Evolutionary conservation across 2,329 filamentous ascomycete genomes (phyloP).

Genomic region (Hymenoscyphus infarciens): DNA sequence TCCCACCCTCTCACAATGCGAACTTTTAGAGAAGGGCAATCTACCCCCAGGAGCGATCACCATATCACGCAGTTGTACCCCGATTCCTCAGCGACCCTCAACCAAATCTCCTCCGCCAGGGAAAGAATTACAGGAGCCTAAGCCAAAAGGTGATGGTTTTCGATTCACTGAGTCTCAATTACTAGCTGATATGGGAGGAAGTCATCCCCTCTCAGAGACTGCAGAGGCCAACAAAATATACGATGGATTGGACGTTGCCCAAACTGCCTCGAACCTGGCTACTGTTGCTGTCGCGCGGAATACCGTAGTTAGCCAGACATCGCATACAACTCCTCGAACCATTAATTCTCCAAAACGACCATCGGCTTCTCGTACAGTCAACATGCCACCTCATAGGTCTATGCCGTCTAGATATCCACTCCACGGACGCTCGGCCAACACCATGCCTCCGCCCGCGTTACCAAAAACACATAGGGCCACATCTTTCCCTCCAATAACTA

Average conservation of each 20-base stretch:
- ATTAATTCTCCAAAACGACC: not conserved
- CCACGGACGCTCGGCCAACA: conserved; percentile 20
- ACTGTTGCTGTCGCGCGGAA: not conserved
- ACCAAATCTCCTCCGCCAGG: not conserved
- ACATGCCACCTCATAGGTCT: not conserved
- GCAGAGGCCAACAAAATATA: conserved; percentile 15
- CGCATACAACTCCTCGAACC: not conserved
- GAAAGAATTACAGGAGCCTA: conserved; percentile 7
- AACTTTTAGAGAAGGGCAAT: conserved; percentile 25
- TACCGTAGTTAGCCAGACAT: not conserved
- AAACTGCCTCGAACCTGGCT: not conserved
- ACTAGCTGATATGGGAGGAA: conserved; percentile 18
- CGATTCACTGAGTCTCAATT: conserved; percentile 10
- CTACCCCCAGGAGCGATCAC: not conserved
- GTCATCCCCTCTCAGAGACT: conserved; percentile 22
- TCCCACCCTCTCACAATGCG: conserved; percentile 30
- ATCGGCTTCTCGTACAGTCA: not conserved
- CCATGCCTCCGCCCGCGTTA: conserved; percentile 13
- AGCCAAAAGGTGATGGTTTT: conserved; percentile 12
- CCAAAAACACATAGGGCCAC: not conserved
- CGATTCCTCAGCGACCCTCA: not conserved
- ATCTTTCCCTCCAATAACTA: not conserved
- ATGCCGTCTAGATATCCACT: not conserved
- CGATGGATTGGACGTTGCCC: conserved; percentile 1
- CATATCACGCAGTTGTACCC: not conserved